Percentiles rank a stretch among this genome's conserved stretches.
Conservation (phyloP, 768 basidiomycete species). For the Panaeolus papilionaceus region DNA sequence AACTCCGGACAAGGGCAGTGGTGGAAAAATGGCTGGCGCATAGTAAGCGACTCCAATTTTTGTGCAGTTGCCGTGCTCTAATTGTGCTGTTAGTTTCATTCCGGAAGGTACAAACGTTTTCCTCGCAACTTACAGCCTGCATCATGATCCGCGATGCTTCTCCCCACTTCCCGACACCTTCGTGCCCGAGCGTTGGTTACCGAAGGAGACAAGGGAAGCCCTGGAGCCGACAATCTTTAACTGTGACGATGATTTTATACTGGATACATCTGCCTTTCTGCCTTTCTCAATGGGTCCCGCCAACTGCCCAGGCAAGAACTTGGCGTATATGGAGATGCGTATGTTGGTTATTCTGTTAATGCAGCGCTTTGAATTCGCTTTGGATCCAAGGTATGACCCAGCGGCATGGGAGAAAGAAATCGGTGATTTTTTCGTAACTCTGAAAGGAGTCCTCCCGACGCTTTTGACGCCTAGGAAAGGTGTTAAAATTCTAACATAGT, state of each 20-base stretch:
- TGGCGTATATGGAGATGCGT: constrained; percentile 44
- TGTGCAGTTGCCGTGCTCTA: background rate
- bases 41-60: constrained; percentile 25
- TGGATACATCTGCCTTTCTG: constrained; percentile 39
- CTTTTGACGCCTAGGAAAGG: constrained; percentile 37
- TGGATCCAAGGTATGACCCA: constrained; percentile 32
- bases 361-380: constrained; percentile 37
- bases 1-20: constrained; percentile 35
- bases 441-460: constrained; percentile 33
- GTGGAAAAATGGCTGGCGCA: constrained; percentile 34
- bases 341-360: constrained; percentile 35
- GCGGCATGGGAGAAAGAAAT: constrained; percentile 34
- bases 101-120: constrained; percentile 46
- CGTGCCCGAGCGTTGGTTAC: constrained; percentile 46
- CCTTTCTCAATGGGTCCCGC: constrained; percentile 52
- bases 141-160: constrained; percentile 45
- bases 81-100: constrained; percentile 35
- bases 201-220: background rate
- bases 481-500: background rate
- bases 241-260: constrained; percentile 20
- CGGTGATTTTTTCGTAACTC: constrained; percentile 35
- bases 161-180: constrained; percentile 43
- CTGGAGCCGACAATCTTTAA: constrained; percentile 20
- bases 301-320: constrained; percentile 52
- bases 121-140: constrained; percentile 44